Evolutionary conservation across 2,329 filamentous ascomycete species (phyloP).

Genomic region (Colletotrichum somersetense): DNA sequence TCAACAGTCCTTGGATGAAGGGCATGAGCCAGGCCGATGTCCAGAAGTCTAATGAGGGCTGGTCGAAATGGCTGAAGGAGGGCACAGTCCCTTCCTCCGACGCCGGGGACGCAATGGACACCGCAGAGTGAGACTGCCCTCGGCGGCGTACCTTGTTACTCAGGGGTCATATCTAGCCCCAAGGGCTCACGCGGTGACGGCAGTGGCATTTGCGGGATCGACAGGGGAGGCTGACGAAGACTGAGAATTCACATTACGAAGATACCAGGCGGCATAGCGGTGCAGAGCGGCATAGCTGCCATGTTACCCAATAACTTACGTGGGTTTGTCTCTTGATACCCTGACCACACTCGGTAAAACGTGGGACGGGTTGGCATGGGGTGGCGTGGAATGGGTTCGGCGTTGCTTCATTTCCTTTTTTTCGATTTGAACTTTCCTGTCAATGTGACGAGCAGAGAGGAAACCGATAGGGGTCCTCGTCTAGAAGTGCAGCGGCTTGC

Average conservation of each 20-base stretch:
- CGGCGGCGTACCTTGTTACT: neutral
- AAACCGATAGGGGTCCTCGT: neutral
- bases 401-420: conserved; percentile 38
- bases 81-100: conserved; percentile 56
- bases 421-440: conserved; percentile 6
- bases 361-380: conserved; percentile 28
- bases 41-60: conserved; percentile 78
- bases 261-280: conserved; percentile 42
- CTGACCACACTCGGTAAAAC: neutral
- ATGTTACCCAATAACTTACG: conserved; percentile 32
- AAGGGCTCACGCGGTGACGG: neutral
- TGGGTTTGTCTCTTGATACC: conserved; percentile 37
- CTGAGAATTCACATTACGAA: conserved; percentile 39
- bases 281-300: conserved; percentile 40
- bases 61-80: conserved; percentile 66
- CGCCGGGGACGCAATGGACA: conserved; percentile 45
- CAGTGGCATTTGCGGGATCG: conserved; percentile 5
- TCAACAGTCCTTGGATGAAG: conserved; percentile 84
- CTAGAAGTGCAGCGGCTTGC: neutral
- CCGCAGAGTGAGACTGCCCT: conserved; percentile 40
- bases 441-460: neutral
- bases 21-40: conserved; percentile 83
- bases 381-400: conserved; percentile 33
- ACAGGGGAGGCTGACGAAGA: conserved; percentile 3
- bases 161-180: neutral